These are phyloP conservation scores for Apocynum venetum DNA, from an alignment of 257 asterid species.

Conservation along the genomic window DNA sequence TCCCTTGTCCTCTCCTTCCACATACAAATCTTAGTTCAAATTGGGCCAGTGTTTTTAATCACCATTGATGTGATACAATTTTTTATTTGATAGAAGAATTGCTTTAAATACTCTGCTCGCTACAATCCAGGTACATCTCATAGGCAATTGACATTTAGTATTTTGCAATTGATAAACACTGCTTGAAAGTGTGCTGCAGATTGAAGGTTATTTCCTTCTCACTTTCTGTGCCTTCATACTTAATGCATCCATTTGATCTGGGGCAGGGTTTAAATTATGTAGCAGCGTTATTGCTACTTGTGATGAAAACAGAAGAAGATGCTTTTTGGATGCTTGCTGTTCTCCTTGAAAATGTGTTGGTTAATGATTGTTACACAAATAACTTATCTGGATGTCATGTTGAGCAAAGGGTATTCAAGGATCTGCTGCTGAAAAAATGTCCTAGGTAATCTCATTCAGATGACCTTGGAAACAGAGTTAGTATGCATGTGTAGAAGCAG, in stretches of 20 bases:
- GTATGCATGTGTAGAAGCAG: background rate
- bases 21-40: too few species aligned
- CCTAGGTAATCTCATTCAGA: conserved; percentile 53
- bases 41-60: too few species aligned
- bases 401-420: conserved; percentile 92
- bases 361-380: conserved; percentile 81
- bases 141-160: too few species aligned
- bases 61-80: too few species aligned
- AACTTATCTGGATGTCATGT: conserved; percentile 97
- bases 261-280: conserved; percentile 92
- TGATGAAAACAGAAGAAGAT: conserved; percentile 97
- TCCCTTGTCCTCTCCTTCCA: too few species aligned
- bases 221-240: background rate
- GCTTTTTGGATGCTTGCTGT: conserved; percentile 99
- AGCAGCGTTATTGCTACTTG: conserved; percentile 87
- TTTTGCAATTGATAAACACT: background rate
- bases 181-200: background rate
- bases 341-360: conserved; percentile 85
- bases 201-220: background rate
- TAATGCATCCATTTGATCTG: conserved; percentile 5
- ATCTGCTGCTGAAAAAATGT: conserved; percentile 75
- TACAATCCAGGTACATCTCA: too few species aligned
- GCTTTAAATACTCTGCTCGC: too few species aligned
- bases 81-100: too few species aligned
- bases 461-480: conserved; percentile 1